These are phyloP conservation scores for Pseudomassariella vexata DNA, from an alignment of 2,329 filamentous ascomycete genomes.

Conservation along the genomic window DNA sequence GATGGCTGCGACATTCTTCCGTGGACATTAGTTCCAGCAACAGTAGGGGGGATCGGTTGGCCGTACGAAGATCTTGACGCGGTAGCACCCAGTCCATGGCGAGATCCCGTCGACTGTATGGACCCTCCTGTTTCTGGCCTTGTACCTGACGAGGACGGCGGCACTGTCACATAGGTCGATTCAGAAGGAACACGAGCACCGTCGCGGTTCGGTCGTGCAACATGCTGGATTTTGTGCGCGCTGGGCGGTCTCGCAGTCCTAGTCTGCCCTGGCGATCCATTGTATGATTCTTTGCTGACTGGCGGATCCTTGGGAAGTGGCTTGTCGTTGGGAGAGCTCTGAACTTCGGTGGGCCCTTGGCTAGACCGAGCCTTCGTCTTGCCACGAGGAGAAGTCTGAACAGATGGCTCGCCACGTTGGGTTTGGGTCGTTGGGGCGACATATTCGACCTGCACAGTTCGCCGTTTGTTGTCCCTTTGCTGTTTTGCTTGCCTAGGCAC, in stretches of 20 bases:
- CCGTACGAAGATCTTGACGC: slow-evolving; percentile 68
- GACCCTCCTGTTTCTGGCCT: slow-evolving; percentile 80
- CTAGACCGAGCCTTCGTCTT: slow-evolving; percentile 47
- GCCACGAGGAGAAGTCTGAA: slow-evolving; percentile 19
- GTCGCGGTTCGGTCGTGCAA: slow-evolving; percentile 40
- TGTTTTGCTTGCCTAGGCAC: slow-evolving; percentile 46
- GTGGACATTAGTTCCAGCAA: slow-evolving; percentile 83
- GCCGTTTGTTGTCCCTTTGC: slow-evolving; percentile 82
- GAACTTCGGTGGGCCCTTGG: slow-evolving; percentile 43
- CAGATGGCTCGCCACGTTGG: slow-evolving; percentile 45
- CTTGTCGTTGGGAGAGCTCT: slow-evolving; percentile 43
- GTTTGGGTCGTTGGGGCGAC: slow-evolving; percentile 87
- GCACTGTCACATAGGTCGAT: slow-evolving; percentile 32
- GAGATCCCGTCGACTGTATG: slow-evolving; percentile 62
- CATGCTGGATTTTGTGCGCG: slow-evolving; percentile 41
- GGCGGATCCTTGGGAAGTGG: slow-evolving; percentile 55
- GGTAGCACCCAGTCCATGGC: slow-evolving; percentile 42
- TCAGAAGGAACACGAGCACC: slow-evolving; percentile 51
- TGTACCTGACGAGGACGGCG: slow-evolving; percentile 34
- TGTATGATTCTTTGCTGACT: slow-evolving; percentile 35
- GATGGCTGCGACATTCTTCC: slow-evolving; percentile 81
- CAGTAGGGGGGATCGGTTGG: slow-evolving; percentile 78
- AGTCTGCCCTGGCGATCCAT: slow-evolving; percentile 23
- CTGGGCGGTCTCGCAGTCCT: slow-evolving; percentile 38
- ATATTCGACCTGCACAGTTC: slow-evolving; percentile 96